These are phyloP conservation scores for Bryoglossum gracile DNA, from an alignment of 495 filamentous ascomycete genomes.

Conservation along the genomic window DNA sequence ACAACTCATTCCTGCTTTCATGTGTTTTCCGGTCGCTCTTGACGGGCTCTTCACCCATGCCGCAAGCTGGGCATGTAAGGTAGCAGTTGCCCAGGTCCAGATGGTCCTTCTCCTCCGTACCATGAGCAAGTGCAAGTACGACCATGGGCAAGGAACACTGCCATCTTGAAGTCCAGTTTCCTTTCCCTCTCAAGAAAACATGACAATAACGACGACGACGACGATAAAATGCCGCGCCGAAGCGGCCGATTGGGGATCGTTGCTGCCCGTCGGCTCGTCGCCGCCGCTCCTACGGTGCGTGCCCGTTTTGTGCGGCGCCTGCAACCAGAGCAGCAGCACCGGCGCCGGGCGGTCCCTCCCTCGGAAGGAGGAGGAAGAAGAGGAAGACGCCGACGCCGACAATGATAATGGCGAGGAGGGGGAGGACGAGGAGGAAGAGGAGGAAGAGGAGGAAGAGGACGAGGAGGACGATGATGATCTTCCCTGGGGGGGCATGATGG, in stretches of 20 bases:
- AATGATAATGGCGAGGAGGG: not conserved
- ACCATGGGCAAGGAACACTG: conserved; percentile 6
- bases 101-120: not conserved
- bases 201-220: conserved; percentile 3
- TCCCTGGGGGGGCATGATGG: conserved; percentile 5
- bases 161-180: conserved; percentile 5
- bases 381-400: not conserved
- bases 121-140: conserved; percentile 8
- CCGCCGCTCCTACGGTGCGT: too few species aligned
- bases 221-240: conserved; percentile 6
- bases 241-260: conserved; percentile 2
- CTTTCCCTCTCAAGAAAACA: conserved; percentile 5
- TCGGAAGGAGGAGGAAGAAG: not conserved
- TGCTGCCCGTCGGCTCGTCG: too few species aligned
- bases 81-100: not conserved
- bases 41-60: not conserved
- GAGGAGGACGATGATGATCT: too few species aligned
- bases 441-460: not conserved
- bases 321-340: not conserved
- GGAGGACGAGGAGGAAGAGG: not conserved
- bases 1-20: not conserved
- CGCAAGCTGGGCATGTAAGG: not conserved
- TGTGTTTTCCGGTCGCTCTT: not conserved
- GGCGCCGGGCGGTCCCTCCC: not conserved
- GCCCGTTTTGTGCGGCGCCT: not conserved